Evolutionary conservation across 1,284 basidiomycete species (phyloP).

Genomic region (Ceratobasidium sp.): DNA sequence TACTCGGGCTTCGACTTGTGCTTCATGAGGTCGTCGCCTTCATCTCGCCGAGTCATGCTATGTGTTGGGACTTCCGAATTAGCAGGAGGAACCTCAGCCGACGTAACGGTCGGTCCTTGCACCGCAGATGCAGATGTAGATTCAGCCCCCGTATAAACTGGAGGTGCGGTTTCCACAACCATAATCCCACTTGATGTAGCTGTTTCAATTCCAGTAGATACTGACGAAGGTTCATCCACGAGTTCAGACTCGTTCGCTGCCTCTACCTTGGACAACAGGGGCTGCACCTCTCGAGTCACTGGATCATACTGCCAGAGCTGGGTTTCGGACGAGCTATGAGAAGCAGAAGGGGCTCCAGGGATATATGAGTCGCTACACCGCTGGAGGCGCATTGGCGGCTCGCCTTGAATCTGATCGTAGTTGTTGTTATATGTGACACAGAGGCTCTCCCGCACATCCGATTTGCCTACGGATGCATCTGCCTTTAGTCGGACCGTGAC

Average conservation of each 20-base stretch:
- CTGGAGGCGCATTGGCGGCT: slow-evolving; percentile 10
- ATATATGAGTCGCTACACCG: slow-evolving; percentile 12
- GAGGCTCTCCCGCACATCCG: neutral
- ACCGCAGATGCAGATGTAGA: neutral
- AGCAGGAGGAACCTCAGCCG: neutral
- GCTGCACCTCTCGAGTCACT: slow-evolving; percentile 11
- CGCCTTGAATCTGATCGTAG: neutral
- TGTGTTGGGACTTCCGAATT: neutral
- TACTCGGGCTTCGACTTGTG: neutral
- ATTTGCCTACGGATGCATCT: neutral
- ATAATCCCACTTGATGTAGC: neutral
- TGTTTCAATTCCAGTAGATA: neutral
- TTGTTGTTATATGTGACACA: slow-evolving; percentile 20
- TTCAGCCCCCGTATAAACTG: neutral
- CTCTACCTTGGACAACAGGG: neutral
- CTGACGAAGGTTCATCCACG: neutral
- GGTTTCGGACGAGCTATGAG: neutral
- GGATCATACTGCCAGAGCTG: slow-evolving; percentile 40
- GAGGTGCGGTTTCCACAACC: neutral
- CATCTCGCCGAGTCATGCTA: neutral
- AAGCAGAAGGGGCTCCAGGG: neutral
- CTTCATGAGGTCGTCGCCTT: too few relatives aligned
- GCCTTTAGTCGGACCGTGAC: slow-evolving; percentile 19
- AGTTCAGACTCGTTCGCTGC: neutral
- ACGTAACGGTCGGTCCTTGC: neutral